Conservation (phyloP, 495 filamentous ascomycete species). For the Ascodesmis nigricans region DNA sequence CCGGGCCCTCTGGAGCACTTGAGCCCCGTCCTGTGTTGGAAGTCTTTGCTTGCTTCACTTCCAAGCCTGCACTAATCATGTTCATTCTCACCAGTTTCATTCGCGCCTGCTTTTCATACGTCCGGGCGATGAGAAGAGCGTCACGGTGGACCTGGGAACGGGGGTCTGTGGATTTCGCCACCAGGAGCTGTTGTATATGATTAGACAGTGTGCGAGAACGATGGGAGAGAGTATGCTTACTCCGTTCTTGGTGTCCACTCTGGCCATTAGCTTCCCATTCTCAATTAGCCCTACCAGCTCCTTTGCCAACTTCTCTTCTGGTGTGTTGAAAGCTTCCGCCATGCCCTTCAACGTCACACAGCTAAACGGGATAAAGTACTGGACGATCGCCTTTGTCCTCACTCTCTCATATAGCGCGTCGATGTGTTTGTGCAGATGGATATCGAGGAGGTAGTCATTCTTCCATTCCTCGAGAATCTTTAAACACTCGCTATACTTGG, state of each 20-base stretch:
- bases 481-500: slow-evolving; percentile 67
- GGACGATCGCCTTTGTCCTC: slow-evolving; percentile 73
- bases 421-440: slow-evolving; percentile 63
- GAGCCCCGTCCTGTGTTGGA: not conserved
- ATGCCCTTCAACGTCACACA: slow-evolving; percentile 48
- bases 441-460: slow-evolving; percentile 69
- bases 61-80: slow-evolving; percentile 49
- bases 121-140: slow-evolving; percentile 40
- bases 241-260: slow-evolving; percentile 63
- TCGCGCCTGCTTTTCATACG: slow-evolving; percentile 51
- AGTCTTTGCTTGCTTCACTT: slow-evolving; percentile 31
- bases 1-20: too few relatives aligned
- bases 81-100: slow-evolving; percentile 55
- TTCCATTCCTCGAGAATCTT: slow-evolving; percentile 59
- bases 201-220: slow-evolving; percentile 1
- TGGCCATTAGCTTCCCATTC: slow-evolving; percentile 43
- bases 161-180: slow-evolving; percentile 40
- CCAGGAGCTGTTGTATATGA: slow-evolving; percentile 36
- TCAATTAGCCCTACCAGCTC: slow-evolving; percentile 53
- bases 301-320: slow-evolving; percentile 26
- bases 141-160: slow-evolving; percentile 44
- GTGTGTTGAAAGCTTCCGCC: slow-evolving; percentile 33
- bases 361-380: slow-evolving; percentile 69
- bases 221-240: slow-evolving; percentile 24
- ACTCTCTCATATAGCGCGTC: slow-evolving; percentile 45